A percentile compares a stretch with the other conserved stretches of the same genome.
Conservation (phyloP, 768 basidiomycete species). For the Amanita brunnescens region DNA sequence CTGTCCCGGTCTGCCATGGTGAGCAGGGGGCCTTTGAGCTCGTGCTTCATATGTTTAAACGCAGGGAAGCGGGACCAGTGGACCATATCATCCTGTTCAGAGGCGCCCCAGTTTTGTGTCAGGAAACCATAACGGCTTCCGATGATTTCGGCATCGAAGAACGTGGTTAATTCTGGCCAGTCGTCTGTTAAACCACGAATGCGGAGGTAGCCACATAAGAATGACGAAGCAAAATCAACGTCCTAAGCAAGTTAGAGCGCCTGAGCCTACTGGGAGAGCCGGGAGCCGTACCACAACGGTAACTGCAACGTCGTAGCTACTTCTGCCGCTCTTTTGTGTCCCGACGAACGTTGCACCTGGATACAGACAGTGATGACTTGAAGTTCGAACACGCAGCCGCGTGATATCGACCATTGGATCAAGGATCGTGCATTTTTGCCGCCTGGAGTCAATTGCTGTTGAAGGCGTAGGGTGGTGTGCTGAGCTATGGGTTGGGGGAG, state of each 20-base stretch:
- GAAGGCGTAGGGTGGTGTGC: constrained; percentile 6
- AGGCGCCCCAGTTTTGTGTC: constrained; percentile 87
- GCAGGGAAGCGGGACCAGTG: constrained; percentile 95
- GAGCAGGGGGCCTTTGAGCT: constrained; percentile 69
- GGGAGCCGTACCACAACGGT: constrained; percentile 70
- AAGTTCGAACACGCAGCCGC: constrained; percentile 61
- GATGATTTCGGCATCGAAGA: constrained; percentile 95
- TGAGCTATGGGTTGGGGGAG: constrained; percentile 12
- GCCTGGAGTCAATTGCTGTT: constrained; percentile 9
- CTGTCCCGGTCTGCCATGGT: constrained; percentile 72
- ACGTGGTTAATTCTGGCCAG: constrained; percentile 93
- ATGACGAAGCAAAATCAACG: constrained; percentile 80
- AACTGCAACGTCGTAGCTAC: constrained; percentile 91
- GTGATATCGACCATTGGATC: constrained; percentile 70
- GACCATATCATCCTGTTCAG: constrained; percentile 83
- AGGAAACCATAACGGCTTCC: constrained; percentile 86
- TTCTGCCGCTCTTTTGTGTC: constrained; percentile 89
- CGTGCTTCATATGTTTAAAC: constrained; percentile 72
- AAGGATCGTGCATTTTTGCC: constrained; percentile 18
- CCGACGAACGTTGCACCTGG: constrained; percentile 86
- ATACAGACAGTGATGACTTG: constrained; percentile 71
- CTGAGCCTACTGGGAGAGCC: constrained; percentile 1
- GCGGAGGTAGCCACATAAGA: constrained; percentile 84
- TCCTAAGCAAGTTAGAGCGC: constrained; percentile 39
- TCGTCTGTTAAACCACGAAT: constrained; percentile 91